These are phyloP conservation scores for Apiospora hydei DNA, from an alignment of 2,329 filamentous ascomycete species.

Conservation along the genomic window DNA sequence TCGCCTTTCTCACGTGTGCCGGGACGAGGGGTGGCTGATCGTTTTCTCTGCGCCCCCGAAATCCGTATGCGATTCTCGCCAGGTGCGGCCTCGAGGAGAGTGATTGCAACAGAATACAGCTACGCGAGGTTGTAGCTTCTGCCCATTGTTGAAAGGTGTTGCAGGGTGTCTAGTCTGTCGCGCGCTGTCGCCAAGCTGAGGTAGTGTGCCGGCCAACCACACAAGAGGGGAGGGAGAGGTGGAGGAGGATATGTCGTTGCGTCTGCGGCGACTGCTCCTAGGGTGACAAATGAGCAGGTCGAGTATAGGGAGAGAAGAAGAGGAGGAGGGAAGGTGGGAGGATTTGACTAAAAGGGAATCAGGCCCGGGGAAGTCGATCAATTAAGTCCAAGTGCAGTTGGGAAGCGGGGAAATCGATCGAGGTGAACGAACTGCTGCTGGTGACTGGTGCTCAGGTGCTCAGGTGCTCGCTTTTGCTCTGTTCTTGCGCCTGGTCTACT, in stretches of 20 bases:
- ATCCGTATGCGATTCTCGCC: not conserved
- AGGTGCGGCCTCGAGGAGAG: not conserved
- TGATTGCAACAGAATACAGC: constrained; percentile 22
- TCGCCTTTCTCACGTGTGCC: not conserved
- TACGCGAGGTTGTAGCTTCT: constrained; percentile 20
- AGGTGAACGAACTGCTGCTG: constrained; percentile 21
- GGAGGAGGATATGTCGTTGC: constrained; percentile 5
- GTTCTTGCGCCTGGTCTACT: not conserved
- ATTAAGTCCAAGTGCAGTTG: constrained; percentile 18
- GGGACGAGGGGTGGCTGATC: not conserved
- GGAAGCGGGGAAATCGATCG: constrained; percentile 21
- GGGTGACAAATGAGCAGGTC: constrained; percentile 18
- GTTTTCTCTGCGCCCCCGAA: not conserved
- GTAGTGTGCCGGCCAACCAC: not conserved
- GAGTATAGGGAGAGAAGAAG: not conserved
- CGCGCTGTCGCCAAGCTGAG: constrained; percentile 12
- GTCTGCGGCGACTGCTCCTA: constrained; percentile 17
- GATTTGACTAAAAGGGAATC: constrained; percentile 22
- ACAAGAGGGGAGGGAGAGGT: constrained; percentile 21
- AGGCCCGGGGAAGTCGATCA: constrained; percentile 18
- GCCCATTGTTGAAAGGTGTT: constrained; percentile 19
- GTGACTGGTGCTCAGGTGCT: constrained; percentile 15
- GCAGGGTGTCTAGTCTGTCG: constrained; percentile 12
- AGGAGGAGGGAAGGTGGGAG: constrained; percentile 17
- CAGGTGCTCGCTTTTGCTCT: constrained; percentile 7